Percentiles rank a stretch among this genome's conserved stretches.
These are phyloP conservation scores for Globisporangium rhizosaccharum DNA, from an alignment of 352 stramenopile species.

Conservation along the genomic window DNA sequence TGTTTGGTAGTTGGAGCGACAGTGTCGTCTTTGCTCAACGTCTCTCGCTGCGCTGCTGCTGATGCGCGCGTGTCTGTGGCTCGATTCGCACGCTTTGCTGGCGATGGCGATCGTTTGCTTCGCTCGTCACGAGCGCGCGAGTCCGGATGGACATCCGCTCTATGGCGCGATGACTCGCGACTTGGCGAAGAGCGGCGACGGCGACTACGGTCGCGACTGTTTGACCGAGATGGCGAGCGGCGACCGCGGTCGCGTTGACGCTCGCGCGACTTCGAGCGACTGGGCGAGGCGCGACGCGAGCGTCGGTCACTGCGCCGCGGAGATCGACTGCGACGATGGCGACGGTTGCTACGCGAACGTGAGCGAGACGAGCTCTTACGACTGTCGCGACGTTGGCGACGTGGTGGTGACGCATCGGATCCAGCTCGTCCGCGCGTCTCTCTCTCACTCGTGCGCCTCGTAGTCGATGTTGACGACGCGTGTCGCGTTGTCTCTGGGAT, in stretches of 20 bases:
- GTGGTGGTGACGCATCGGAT: slow-evolving; percentile 3
- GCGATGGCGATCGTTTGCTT: neutral
- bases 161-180: neutral
- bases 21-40: neutral
- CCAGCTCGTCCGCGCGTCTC: neutral
- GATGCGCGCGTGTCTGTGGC: neutral
- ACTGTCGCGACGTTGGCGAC: slow-evolving; percentile 5
- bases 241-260: slow-evolving; percentile 1
- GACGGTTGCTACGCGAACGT: slow-evolving; percentile 10
- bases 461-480: slow-evolving; percentile 1
- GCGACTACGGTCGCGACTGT: slow-evolving; percentile 1
- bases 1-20: neutral
- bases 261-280: slow-evolving; percentile 7
- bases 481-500: slow-evolving; percentile 3
- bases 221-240: neutral
- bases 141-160: too few relatives aligned
- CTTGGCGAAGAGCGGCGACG: neutral
- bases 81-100: slow-evolving; percentile 1
- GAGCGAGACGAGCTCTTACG: slow-evolving; percentile 16
- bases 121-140: neutral
- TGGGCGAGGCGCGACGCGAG: too few relatives aligned
- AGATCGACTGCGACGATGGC: too few relatives aligned
- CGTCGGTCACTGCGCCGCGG: too few relatives aligned
- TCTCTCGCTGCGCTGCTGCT: neutral
- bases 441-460: neutral